phyloP scores from a whole-genome alignment of 345 rosid species.

The Salix suchowensis region DNA sequence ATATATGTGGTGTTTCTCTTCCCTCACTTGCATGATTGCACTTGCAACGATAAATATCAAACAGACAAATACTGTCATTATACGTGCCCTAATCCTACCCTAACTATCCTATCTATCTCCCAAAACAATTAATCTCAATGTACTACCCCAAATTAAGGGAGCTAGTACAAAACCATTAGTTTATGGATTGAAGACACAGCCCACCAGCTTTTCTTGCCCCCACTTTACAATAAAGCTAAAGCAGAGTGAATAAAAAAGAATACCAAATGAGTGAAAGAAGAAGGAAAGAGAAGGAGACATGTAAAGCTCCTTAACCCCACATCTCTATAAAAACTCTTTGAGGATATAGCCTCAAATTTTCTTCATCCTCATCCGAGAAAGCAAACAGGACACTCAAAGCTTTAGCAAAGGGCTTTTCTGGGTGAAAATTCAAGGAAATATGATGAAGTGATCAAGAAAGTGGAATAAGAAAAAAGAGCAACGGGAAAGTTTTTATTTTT shows the following conservation, averaged over 20 bases:
- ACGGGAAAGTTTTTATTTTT: neutral
- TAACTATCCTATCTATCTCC: slow-evolving; percentile 3
- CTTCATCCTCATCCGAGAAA: slow-evolving; percentile 46
- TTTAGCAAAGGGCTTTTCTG: slow-evolving; percentile 37
- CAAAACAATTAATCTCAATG: slow-evolving; percentile 5
- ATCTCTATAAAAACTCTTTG: slow-evolving; percentile 24
- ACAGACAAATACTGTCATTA: neutral
- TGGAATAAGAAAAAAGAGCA: neutral
- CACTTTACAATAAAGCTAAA: slow-evolving; percentile 53
- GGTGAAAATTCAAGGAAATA: slow-evolving; percentile 41
- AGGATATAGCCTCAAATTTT: slow-evolving; percentile 32
- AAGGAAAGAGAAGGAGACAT: slow-evolving; percentile 20
- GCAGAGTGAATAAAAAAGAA: slow-evolving; percentile 29
- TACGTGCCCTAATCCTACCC: slow-evolving; percentile 6
- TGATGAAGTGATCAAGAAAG: slow-evolving; percentile 28
- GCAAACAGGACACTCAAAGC: slow-evolving; percentile 30
- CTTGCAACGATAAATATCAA: neutral
- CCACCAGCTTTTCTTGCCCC: slow-evolving; percentile 30
- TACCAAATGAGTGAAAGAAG: slow-evolving; percentile 27
- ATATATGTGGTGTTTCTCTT: neutral
- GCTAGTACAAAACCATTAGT: slow-evolving; percentile 5
- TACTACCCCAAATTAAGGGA: slow-evolving; percentile 15
- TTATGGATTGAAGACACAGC: slow-evolving; percentile 11
- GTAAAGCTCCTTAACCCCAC: slow-evolving; percentile 44
- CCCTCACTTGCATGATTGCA: neutral